Evolutionary conservation across 352 stramenopile genomes (phyloP), one percentile per base, ranked within the genome.

Genomic region (Pythium dissotocum): DNA sequence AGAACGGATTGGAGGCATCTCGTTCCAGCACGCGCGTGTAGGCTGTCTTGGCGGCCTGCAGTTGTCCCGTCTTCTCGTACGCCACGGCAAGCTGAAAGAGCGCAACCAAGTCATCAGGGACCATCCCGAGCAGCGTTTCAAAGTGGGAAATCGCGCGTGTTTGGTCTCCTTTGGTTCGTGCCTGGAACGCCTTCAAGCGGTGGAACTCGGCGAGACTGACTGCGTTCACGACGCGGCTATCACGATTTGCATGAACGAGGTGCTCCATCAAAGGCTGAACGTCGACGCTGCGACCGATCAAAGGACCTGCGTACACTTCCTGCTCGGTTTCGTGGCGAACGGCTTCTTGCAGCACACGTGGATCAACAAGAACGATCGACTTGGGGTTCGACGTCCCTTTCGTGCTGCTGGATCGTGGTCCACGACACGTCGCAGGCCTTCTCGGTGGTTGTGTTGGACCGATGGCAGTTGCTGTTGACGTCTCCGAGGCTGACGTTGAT

Each of bases 281-380:
- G 52, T 90, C 82, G 6, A 90, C 77, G n/a, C 76, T 85, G 35
- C 79, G 76, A 6, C 71, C 79, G 14, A 79, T 61, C 24, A 88
- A 56, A 16, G 82, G 82, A 21, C 80, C 65, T 0, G 76, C 66
- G 51, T 87, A 88, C n/a, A 77, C 33, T 48, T 81, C 72, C 26
- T 90, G 76, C 8, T 75, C 75, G 28, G 48, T 62, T 49, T 90
- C 76, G 21, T 65, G 79, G 26, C 61, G 62, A 21, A 75, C 67
- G 2, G 76, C 78, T 73, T 90, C 82, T 35, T 83, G 61, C 32
- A 87, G 67, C 8, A 77, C 78, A 1, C 76, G 59, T 0, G 57
- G 58, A n/a, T 74, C 63, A 0, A 71, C 59, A 21, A 57, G 9
- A 6, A 63, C 48, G 1, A 66, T 21, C 16, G 42, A 1, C 13